phyloP scores from a whole-genome alignment of 2,329 filamentous ascomycete genomes.

The Xylaria sp. region DNA sequence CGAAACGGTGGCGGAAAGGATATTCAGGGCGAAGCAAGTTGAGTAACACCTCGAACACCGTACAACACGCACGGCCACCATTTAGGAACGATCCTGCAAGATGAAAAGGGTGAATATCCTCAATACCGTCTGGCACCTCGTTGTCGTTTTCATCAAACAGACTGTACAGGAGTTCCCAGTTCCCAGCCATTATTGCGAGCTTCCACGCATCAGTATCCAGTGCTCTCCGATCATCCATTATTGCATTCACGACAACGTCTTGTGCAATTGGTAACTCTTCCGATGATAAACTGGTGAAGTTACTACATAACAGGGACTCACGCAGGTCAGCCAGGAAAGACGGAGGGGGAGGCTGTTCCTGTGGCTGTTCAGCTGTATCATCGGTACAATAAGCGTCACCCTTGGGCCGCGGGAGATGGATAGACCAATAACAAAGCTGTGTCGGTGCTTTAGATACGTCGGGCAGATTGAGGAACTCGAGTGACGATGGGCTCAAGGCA shows the following conservation, averaged over 20 bases:
- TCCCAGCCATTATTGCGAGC: slow-evolving; percentile 44
- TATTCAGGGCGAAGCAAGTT: slow-evolving; percentile 14
- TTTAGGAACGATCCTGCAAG: slow-evolving; percentile 53
- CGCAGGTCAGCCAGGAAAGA: background rate
- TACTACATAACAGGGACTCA: background rate
- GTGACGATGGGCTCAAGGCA: background rate
- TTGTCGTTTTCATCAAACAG: background rate
- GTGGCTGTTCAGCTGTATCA: background rate
- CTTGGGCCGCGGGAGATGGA: background rate
- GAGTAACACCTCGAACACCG: slow-evolving; percentile 29
- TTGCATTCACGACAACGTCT: slow-evolving; percentile 14
- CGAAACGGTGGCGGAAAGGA: slow-evolving; percentile 33
- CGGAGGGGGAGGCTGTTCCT: background rate
- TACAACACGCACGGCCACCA: slow-evolving; percentile 51
- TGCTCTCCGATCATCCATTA: slow-evolving; percentile 26
- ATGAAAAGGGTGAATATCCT: slow-evolving; percentile 50
- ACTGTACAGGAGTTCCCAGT: background rate
- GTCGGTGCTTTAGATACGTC: background rate
- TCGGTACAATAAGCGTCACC: background rate
- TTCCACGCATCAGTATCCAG: slow-evolving; percentile 31
- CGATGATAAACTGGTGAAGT: slow-evolving; percentile 11
- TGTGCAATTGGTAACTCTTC: slow-evolving; percentile 34
- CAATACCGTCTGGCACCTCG: background rate
- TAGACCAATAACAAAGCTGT: slow-evolving; percentile 12
- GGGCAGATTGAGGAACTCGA: background rate